Evolutionary conservation across 495 filamentous ascomycete genomes (phyloP).

Genomic region (Saxophila tyrrhenica): DNA sequence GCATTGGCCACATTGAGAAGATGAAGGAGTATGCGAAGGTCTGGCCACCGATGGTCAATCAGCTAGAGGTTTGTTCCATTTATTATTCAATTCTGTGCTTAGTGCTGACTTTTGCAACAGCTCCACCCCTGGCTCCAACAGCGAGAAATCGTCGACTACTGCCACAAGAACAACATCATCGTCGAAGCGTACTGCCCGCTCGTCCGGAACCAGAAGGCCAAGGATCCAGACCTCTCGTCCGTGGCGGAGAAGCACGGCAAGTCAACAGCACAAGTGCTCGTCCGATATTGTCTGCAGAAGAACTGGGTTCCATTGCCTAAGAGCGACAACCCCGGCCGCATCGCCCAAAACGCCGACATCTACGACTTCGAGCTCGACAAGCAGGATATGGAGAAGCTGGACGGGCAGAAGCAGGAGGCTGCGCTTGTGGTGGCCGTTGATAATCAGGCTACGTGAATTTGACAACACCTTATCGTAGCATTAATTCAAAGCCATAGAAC

Average conservation of each 20-base stretch:
- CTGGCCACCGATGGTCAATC: constrained; percentile 58
- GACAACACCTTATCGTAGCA: neutral
- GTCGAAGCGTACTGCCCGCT: constrained; percentile 58
- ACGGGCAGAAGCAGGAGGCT: constrained; percentile 28
- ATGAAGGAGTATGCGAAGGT: constrained; percentile 50
- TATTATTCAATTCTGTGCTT: constrained; percentile 15
- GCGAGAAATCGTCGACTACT: constrained; percentile 48
- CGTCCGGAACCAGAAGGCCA: constrained; percentile 49
- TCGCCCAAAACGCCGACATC: constrained; percentile 38
- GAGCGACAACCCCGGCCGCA: constrained; percentile 36
- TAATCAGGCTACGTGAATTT: constrained; percentile 14
- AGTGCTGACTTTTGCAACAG: constrained; percentile 24
- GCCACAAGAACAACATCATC: constrained; percentile 47
- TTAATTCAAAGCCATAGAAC: neutral
- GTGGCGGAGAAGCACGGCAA: constrained; percentile 43
- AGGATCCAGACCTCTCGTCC: constrained; percentile 42
- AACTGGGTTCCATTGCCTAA: constrained; percentile 42
- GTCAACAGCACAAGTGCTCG: constrained; percentile 31
- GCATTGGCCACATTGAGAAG: constrained; percentile 48
- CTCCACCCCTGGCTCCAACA: constrained; percentile 61
- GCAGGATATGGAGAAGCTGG: constrained; percentile 36
- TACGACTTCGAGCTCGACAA: constrained; percentile 36
- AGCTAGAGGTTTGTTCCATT: constrained; percentile 44
- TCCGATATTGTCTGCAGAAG: constrained; percentile 37
- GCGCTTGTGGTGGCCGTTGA: constrained; percentile 28